Percentiles rank a stretch among this genome's conserved stretches.
Evolutionary conservation across 2,329 filamentous ascomycete genomes (phyloP).

Genomic region (Curvularia sp.): DNA sequence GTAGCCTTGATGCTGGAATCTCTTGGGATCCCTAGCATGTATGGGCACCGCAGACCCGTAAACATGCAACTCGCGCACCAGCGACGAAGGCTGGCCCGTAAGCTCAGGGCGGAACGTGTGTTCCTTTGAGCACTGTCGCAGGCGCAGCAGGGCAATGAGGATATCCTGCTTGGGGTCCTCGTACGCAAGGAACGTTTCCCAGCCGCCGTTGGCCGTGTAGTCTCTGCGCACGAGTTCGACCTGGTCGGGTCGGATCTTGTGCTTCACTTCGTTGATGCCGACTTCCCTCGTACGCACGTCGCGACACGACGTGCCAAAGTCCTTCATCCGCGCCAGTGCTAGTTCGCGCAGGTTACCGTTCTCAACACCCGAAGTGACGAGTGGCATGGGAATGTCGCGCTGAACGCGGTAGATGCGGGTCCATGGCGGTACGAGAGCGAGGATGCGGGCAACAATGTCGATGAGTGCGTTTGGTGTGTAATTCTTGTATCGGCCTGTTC

Average conservation of each 20-base stretch:
- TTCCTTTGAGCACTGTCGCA: constrained; percentile 88
- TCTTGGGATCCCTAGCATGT: constrained; percentile 90
- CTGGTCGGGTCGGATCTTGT: constrained; percentile 96
- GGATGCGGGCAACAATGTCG: constrained; percentile 93
- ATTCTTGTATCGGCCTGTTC: constrained; percentile 96
- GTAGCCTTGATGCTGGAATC: constrained; percentile 98
- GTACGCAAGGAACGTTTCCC: constrained; percentile 98
- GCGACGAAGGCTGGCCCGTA: constrained; percentile 82
- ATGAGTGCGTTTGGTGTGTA: constrained; percentile 97
- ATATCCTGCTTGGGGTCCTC: constrained; percentile 99
- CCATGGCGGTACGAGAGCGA: constrained; percentile 95
- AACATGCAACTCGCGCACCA: constrained; percentile 94
- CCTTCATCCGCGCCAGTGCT: constrained; percentile 96
- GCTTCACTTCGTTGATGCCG: constrained; percentile 98
- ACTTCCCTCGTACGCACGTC: constrained; percentile 97
- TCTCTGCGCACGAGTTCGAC: constrained; percentile 94
- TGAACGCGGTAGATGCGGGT: constrained; percentile 98
- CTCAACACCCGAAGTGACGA: constrained; percentile 98
- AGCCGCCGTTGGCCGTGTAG: constrained; percentile 93
- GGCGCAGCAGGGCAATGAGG: constrained; percentile 83
- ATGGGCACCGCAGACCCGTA: constrained; percentile 98
- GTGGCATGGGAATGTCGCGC: constrained; percentile 98
- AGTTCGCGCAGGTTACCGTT: constrained; percentile 96
- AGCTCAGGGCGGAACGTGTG: constrained; percentile 94
- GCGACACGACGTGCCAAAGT: constrained; percentile 95